Evolutionary conservation across 768 basidiomycete genomes (phyloP), one percentile per base, ranked within the genome.

Genomic region (Astraeus odoratus): DNA sequence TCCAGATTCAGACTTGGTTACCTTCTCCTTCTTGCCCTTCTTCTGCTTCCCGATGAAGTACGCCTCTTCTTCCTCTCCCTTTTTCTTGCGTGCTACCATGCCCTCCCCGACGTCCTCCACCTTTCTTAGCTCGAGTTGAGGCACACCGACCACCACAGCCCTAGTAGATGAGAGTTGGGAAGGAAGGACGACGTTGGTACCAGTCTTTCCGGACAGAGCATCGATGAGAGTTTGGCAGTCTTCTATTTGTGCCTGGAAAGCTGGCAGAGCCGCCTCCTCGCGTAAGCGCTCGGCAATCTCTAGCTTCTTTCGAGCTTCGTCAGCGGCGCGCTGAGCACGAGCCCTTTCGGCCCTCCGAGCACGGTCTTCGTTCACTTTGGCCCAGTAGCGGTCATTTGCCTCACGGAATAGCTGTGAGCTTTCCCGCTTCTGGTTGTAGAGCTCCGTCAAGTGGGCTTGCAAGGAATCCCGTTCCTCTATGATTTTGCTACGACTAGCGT

Each of bases 171-270:
- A 45, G 31, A 73, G 62, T 24, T 66, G 59, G n/a, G 72, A 67
- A 46, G 76, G 70, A 51, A 70, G 62, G 10, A 68, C 63, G 26
- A 67, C 66, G 30, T 68, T 66, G 12, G 70, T 75, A 31, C 68
- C 68, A 35, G 67, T 65, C 64, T 83, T 86, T 19, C 85, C 85
- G 15, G 76, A 81, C 67, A 96, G 81, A 59, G 73, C 81, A 63
- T 92, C 86, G 59, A 95, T 83, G 52, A 96, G 79, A 3, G 86
- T 95, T 59, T 89, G 85, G 69, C 93, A 97, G 62, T 98, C 96
- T 70, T 98, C 91, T 56, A 99, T 92, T 62, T 97, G 81, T 43
- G 81, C 74, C 57, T 90, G 88, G 75, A 78, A 98, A 0, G 96
- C 96, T 22, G 96, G 94, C 19, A 75, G 58, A 48, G 82, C 79